Evolutionary conservation across 116 monocot species (phyloP).

Genomic region (Zostera marina): DNA sequence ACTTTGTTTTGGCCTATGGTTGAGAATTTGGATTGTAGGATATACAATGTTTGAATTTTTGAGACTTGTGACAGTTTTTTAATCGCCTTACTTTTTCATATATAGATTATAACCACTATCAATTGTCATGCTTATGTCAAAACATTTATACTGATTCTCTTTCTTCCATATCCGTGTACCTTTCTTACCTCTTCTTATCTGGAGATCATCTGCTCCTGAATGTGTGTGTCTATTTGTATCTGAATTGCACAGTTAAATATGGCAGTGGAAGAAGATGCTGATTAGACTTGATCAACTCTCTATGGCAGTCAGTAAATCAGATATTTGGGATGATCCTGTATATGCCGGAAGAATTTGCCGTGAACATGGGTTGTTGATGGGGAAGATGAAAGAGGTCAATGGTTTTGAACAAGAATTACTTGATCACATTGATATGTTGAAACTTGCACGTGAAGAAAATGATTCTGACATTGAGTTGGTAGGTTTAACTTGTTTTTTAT

Average conservation of each 20-base stretch:
- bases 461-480: conserved; percentile 73
- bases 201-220: conserved; percentile 4
- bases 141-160: too few relatives aligned
- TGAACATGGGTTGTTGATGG: conserved; percentile 74
- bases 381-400: conserved; percentile 77
- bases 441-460: conserved; percentile 90
- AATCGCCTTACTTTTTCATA: not conserved
- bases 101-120: too few relatives aligned
- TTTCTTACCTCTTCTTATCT: not conserved
- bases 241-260: conserved; percentile 7
- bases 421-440: conserved; percentile 87
- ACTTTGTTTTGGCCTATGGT: too few relatives aligned
- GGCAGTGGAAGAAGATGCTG: conserved; percentile 76
- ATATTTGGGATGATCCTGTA: conserved; percentile 83
- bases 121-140: not conserved
- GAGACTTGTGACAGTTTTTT: not conserved
- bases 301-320: conserved; percentile 40
- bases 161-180: not conserved
- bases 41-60: not conserved
- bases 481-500: not conserved
- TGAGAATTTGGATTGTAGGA: not conserved
- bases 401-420: conserved; percentile 65
- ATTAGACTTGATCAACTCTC: conserved; percentile 44
- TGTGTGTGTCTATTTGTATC: conserved; percentile 4
- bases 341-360: conserved; percentile 78